Percentiles rank a stretch among this genome's conserved stretches.
These are phyloP conservation scores for Geopyxis carbonaria DNA, from an alignment of 495 filamentous ascomycete species.

Conservation along the genomic window DNA sequence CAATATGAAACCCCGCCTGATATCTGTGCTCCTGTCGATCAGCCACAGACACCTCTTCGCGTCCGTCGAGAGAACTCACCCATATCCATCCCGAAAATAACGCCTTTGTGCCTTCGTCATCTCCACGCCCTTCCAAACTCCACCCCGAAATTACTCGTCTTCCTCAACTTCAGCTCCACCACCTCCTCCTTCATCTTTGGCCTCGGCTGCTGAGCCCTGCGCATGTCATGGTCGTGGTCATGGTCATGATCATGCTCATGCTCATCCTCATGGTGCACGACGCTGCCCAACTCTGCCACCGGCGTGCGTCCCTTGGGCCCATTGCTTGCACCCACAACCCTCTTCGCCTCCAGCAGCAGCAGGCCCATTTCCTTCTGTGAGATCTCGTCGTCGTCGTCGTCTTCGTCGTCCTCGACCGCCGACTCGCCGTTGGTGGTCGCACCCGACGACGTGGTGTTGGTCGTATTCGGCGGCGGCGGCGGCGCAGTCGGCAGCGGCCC, in stretches of 20 bases:
- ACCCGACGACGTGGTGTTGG: neutral
- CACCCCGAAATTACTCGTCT: conserved; percentile 3
- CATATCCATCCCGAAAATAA: no score
- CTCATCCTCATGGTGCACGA: neutral
- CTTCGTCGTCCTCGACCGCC: neutral
- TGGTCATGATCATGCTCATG: no score
- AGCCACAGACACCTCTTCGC: no score
- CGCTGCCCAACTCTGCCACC: conserved; percentile 1
- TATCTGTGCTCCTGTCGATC: no score
- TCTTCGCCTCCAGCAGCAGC: conserved; percentile 3
- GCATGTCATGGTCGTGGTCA: no score
- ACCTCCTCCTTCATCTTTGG: no score
- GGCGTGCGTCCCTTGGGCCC: neutral
- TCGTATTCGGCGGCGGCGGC: neutral
- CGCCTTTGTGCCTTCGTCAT: no score
- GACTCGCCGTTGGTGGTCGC: neutral
- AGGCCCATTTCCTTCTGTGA: neutral
- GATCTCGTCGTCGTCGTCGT: conserved; percentile 1
- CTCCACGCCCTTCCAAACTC: neutral
- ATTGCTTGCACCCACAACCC: conserved; percentile 1
- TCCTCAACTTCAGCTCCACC: conserved; percentile 1
- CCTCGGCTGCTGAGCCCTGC: no score
- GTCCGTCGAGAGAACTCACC: no score
- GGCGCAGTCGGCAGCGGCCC: neutral
- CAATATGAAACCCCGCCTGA: no score